A percentile compares a stretch with the other conserved stretches of the same genome.
phyloP scores from a whole-genome alignment of 495 filamentous ascomycete species.

The Penicillium alfredii region DNA sequence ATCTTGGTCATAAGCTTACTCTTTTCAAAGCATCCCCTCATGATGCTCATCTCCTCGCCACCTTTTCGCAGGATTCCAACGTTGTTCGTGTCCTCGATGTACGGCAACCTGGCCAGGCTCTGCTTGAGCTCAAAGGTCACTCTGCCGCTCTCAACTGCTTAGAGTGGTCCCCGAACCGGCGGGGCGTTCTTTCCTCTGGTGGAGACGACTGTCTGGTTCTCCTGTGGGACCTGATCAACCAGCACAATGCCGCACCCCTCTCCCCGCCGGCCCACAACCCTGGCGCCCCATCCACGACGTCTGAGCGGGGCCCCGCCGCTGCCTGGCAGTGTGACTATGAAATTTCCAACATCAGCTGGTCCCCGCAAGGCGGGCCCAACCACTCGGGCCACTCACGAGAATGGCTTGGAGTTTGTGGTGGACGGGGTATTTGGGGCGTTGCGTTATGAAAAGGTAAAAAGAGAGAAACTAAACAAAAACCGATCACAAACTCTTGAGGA shows the following conservation, averaged over 20 bases:
- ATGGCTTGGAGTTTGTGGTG: constrained; percentile 91
- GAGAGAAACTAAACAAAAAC: no score
- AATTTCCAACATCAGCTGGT: constrained; percentile 92
- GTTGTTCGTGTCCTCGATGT: constrained; percentile 95
- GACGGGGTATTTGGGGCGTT: constrained; percentile 87
- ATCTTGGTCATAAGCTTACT: neutral
- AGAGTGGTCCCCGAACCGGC: constrained; percentile 86
- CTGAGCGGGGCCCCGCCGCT: constrained; percentile 62
- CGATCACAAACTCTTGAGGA: no score
- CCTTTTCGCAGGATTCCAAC: constrained; percentile 89
- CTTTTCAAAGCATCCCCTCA: constrained; percentile 72
- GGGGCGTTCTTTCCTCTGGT: constrained; percentile 86
- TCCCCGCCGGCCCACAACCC: constrained; percentile 28
- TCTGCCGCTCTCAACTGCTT: constrained; percentile 79
- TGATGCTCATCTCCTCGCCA: constrained; percentile 91
- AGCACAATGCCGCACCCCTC: constrained; percentile 49
- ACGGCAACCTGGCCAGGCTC: constrained; percentile 89
- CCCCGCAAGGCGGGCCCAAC: constrained; percentile 66
- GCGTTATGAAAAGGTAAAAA: constrained; percentile 58
- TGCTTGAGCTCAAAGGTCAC: constrained; percentile 93
- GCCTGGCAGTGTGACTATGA: constrained; percentile 96
- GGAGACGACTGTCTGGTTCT: constrained; percentile 87
- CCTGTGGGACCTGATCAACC: constrained; percentile 86
- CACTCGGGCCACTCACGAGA: constrained; percentile 65
- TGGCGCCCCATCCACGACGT: constrained; percentile 32